Evolutionary conservation across 208 protist genomes (phyloP).

Genomic region (Acanthamoeba comandoni): DNA sequence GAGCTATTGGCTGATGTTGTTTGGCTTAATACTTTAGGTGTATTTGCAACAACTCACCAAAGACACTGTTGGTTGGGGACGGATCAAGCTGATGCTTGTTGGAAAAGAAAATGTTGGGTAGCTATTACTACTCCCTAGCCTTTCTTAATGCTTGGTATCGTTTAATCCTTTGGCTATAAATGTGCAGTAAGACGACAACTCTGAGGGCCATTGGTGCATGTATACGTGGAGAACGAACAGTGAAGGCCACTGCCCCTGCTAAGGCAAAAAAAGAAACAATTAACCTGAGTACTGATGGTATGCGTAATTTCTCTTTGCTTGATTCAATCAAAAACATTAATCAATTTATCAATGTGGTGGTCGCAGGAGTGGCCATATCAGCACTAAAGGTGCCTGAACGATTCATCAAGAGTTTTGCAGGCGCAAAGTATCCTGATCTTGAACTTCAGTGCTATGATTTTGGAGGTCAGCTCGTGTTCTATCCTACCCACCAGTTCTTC

Average conservation of each 20-base stretch:
- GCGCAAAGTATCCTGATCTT: conserved; percentile 18
- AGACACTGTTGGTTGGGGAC: conserved; percentile 15
- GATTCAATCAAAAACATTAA: too few relatives aligned
- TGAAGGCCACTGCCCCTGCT: too few relatives aligned
- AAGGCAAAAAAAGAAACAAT: too few relatives aligned
- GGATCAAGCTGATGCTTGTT: conserved; percentile 58
- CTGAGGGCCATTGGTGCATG: too few relatives aligned
- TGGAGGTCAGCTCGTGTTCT: conserved; percentile 75
- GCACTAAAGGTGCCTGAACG: conserved; percentile 13
- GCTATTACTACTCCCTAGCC: neutral
- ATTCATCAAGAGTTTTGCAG: conserved; percentile 27
- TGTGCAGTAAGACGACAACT: too few relatives aligned
- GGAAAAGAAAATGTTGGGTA: conserved; percentile 25
- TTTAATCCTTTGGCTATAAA: too few relatives aligned
- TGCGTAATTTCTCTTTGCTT: too few relatives aligned
- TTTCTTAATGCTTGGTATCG: too few relatives aligned
- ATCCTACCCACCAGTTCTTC: conserved; percentile 73
- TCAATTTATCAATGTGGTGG: too few relatives aligned
- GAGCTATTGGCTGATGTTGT: too few relatives aligned
- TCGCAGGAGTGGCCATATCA: conserved; percentile 13
- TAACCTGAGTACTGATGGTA: too few relatives aligned
- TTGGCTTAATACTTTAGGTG: neutral
- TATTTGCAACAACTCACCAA: conserved; percentile 44
- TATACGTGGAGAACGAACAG: too few relatives aligned
- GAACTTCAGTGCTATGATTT: conserved; percentile 68